phyloP scores from a whole-genome alignment of 192 early-diverging fungal species.

The Geosiphon pyriformis region DNA sequence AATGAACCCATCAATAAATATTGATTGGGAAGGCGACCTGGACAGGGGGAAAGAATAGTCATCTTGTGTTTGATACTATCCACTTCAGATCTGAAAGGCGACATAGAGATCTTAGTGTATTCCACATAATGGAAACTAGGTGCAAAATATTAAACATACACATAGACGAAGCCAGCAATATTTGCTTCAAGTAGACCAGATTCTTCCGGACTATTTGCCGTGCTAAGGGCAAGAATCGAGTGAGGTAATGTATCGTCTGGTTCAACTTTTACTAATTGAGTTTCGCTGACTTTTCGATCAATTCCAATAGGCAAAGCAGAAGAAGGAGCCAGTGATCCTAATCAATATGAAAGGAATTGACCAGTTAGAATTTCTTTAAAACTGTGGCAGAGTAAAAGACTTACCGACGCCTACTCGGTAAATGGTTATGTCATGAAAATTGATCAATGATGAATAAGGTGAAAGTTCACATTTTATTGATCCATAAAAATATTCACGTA shows the following conservation, averaged over 20 bases:
- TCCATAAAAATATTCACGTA: constrained; percentile 96
- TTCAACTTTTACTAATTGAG: constrained; percentile 74
- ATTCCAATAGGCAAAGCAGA: constrained; percentile 88
- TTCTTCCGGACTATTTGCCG: constrained; percentile 48
- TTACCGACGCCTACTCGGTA: constrained; percentile 71
- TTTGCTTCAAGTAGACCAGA: constrained; percentile 56
- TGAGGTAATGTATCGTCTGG: constrained; percentile 76
- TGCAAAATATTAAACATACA: too few species aligned
- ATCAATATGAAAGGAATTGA: too few species aligned
- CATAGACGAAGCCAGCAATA: constrained; percentile 78
- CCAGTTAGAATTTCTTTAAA: neutral
- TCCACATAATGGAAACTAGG: too few species aligned
- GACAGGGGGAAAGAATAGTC: constrained; percentile 80
- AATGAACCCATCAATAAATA: constrained; percentile 77
- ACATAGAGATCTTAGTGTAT: neutral
- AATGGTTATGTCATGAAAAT: constrained; percentile 72
- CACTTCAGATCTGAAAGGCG: constrained; percentile 61
- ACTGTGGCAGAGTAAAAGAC: neutral
- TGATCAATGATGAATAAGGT: constrained; percentile 79
- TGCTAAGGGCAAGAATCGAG: constrained; percentile 80
- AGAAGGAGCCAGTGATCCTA: constrained; percentile 74
- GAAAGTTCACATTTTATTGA: constrained; percentile 65
- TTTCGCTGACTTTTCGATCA: constrained; percentile 71
- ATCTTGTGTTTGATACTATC: constrained; percentile 77
- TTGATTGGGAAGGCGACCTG: constrained; percentile 79